Base-by-base conservation (phyloP, 1,284 basidiomycete species). In the Entoloma clypeatum region DNA sequence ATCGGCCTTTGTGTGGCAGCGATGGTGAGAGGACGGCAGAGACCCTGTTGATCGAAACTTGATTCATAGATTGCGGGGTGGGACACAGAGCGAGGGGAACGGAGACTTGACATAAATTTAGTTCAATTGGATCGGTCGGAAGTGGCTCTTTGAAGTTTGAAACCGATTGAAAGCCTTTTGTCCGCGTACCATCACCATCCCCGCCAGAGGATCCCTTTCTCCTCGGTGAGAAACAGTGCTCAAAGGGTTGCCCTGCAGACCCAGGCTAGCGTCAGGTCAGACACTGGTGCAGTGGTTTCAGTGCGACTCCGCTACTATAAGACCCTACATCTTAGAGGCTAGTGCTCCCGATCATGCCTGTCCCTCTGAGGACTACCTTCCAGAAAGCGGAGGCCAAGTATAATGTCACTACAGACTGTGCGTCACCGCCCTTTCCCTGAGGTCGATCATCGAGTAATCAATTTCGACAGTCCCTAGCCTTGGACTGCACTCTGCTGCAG, bases 401-500 rank as follows among this genome's bases (percentile, higher is more conserved):
- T 64, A 86, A 87, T 57, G 86, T 89, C 44, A 75, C 79, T 0
- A 83, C 85, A 8, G 84, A 88, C 24, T 90, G 86, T 86, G 56
- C 52, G 84, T 61, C 36, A 8, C 28, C n/a, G 35, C 39, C 43
- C 40, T n/a, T 33, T 22, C 36, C 31, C 39, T 41, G 39, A 16
- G 31, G 14, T 23, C 35, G 36, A 19, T 48, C 16, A 39, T 43
- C 50, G 35, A 49, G 46, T 43, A 16, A 41, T 36, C 33, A 17
- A 17, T 26, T 21, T 31, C 13, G 24, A 2, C 52, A 92, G 91
- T 88, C 55, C 85, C 88, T 22, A 84, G 88, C 57, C 81, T 93
- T 41, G 88, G 88, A 39, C 71, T 96, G 5, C 93, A 96, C 59
- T 79, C 83, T n/a, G 92, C 92, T 9, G 87, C 89, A 2, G 85